These are phyloP conservation scores for Pythium utonaiense DNA, from an alignment of 352 stramenopile genomes.

Conservation along the genomic window DNA sequence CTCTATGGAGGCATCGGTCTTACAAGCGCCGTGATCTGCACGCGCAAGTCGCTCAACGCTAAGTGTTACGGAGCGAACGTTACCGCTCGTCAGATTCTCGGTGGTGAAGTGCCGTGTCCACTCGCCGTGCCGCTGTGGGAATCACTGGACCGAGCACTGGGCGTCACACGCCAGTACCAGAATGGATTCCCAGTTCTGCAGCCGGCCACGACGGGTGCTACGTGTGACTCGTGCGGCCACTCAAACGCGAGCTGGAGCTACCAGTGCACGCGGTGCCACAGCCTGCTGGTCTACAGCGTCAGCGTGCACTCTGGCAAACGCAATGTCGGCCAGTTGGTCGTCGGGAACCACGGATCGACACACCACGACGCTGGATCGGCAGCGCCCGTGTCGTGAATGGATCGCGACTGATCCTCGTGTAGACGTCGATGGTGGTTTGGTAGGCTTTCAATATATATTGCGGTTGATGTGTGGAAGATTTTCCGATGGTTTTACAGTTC, in stretches of 20 bases:
- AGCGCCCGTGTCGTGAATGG: background rate
- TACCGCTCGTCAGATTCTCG: conserved; percentile 61
- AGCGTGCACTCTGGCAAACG: conserved; percentile 61
- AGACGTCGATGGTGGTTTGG: too few relatives aligned
- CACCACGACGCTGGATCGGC: background rate
- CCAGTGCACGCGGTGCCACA: conserved; percentile 49
- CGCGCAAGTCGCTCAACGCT: conserved; percentile 69
- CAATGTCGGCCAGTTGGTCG: conserved; percentile 53
- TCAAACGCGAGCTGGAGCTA: conserved; percentile 42
- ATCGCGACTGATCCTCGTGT: too few relatives aligned
- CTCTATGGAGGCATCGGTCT: conserved; percentile 73
- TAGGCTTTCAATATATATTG: background rate
- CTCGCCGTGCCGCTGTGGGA: conserved; percentile 62
- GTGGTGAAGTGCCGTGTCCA: conserved; percentile 59
- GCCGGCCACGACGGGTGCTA: conserved; percentile 38
- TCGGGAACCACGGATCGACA: conserved; percentile 4
- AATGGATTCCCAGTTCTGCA: conserved; percentile 57
- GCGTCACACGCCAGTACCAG: conserved; percentile 57
- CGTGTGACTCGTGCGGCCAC: conserved; percentile 55
- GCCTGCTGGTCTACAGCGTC: conserved; percentile 69
- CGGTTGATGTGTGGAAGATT: too few relatives aligned
- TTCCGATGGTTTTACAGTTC: too few relatives aligned
- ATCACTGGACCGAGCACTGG: conserved; percentile 55
- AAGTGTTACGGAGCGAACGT: conserved; percentile 64
- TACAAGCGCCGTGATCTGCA: conserved; percentile 67